Conservation (phyloP, 129 eudicot species). For the Chrysanthemum seticuspe region DNA sequence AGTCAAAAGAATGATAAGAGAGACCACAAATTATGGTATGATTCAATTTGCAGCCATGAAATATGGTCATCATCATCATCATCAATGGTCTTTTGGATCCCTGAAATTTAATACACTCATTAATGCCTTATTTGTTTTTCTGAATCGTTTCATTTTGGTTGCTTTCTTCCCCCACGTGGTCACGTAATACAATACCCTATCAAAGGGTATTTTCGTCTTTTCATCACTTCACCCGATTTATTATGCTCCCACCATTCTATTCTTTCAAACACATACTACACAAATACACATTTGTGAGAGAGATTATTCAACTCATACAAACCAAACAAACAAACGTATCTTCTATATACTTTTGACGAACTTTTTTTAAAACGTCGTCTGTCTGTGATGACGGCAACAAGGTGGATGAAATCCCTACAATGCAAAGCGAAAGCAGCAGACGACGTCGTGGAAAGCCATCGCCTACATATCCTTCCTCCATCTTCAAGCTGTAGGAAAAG, state of each 20-base stretch:
- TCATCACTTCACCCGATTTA: conserved; percentile 12
- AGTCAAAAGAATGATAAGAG: conserved; percentile 28
- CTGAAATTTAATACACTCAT: conserved; percentile 23
- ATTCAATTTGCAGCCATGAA: conserved; percentile 12
- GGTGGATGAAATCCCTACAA: conserved; percentile 85
- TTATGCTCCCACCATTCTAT: conserved; percentile 41
- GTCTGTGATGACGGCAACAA: conserved; percentile 62
- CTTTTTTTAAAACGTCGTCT: neutral
- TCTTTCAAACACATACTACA: conserved; percentile 12
- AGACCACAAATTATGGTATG: conserved; percentile 18
- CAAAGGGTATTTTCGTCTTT: conserved; percentile 33
- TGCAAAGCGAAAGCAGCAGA: conserved; percentile 81
- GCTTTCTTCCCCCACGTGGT: conserved; percentile 41
- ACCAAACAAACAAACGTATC: neutral
- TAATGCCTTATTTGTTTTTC: conserved; percentile 40
- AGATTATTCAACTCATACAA: neutral
- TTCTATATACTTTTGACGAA: neutral
- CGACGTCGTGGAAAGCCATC: conserved; percentile 62
- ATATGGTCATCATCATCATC: conserved; percentile 25
- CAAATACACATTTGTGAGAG: neutral
- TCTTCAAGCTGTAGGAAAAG: conserved; percentile 69
- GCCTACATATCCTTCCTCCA: conserved; percentile 40
- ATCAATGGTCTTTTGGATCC: conserved; percentile 14
- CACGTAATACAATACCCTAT: neutral
- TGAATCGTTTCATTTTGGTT: conserved; percentile 11